Evolutionary conservation across 441 rosid genomes (phyloP).

Genomic region (Corymbia citriodora): DNA sequence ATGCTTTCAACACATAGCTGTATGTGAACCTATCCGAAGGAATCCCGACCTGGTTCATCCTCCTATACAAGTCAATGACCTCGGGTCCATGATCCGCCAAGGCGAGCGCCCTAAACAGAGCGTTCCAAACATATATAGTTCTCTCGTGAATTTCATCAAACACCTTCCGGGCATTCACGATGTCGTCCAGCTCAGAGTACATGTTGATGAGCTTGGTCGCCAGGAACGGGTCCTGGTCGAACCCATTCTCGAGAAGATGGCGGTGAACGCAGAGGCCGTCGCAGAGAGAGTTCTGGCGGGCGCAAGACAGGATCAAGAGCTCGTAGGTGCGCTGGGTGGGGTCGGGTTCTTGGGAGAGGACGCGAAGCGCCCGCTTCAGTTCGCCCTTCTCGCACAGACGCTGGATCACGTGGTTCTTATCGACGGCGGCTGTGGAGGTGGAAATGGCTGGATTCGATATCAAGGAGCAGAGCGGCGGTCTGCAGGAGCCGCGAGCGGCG

Average conservation of each 20-base stretch:
- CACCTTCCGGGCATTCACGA: slow-evolving; percentile 65
- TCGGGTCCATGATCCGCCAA: slow-evolving; percentile 68
- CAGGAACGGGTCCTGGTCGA: slow-evolving; percentile 84
- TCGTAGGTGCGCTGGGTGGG: slow-evolving; percentile 84
- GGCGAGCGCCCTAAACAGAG: slow-evolving; percentile 69
- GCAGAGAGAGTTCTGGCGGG: slow-evolving; percentile 41
- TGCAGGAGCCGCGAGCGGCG: neutral
- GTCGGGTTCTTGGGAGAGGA: slow-evolving; percentile 47
- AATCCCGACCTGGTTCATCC: slow-evolving; percentile 49
- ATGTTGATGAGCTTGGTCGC: slow-evolving; percentile 77
- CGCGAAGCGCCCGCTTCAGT: slow-evolving; percentile 57
- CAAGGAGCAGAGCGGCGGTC: neutral
- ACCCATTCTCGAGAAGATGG: slow-evolving; percentile 64
- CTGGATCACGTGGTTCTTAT: slow-evolving; percentile 47
- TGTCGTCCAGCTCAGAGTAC: slow-evolving; percentile 49
- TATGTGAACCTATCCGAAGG: slow-evolving; percentile 78
- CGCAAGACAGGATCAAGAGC: slow-evolving; percentile 67
- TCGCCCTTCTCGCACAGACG: slow-evolving; percentile 62
- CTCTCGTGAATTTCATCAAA: slow-evolving; percentile 68
- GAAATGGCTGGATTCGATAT: neutral
- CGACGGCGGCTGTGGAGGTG: neutral
- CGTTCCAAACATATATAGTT: slow-evolving; percentile 82
- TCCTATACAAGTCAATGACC: slow-evolving; percentile 56
- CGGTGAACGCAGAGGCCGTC: slow-evolving; percentile 56
- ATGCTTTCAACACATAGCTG: slow-evolving; percentile 79